These are phyloP conservation scores for Bidens hawaiensis DNA, from an alignment of 140 eudicot genomes.

Conservation along the genomic window DNA sequence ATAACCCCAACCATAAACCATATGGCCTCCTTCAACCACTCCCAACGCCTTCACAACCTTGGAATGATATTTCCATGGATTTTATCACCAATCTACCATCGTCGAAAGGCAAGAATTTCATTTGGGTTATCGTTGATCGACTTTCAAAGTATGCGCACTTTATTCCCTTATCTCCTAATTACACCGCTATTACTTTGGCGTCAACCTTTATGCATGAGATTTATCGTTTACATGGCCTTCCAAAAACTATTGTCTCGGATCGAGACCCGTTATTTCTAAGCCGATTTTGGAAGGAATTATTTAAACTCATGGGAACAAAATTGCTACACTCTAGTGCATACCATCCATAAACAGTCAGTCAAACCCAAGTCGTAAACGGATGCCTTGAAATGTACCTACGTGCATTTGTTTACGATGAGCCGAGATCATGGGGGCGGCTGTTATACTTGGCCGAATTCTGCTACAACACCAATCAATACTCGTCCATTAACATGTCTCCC, in stretches of 20 bases:
- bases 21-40: conserved; percentile 13
- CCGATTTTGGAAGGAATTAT: background rate
- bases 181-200: background rate
- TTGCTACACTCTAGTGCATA: too few species aligned
- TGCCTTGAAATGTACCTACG: too few species aligned
- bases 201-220: background rate
- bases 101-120: background rate
- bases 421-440: background rate
- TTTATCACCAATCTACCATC: too few species aligned
- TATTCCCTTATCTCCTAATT: background rate
- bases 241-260: background rate
- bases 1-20: too few species aligned
- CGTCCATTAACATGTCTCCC: background rate
- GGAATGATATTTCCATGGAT: background rate
- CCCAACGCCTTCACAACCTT: background rate
- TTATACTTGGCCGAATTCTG: background rate
- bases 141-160: background rate
- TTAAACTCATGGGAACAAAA: too few species aligned
- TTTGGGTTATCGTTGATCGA: conserved; percentile 10
- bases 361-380: too few species aligned
- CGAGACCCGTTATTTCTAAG: background rate
- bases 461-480: background rate
- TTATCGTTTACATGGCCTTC: background rate
- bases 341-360: too few species aligned
- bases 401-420: background rate